Evolutionary conservation across 2,329 filamentous ascomycete species (phyloP).

Genomic region (Penicillium expansum): DNA sequence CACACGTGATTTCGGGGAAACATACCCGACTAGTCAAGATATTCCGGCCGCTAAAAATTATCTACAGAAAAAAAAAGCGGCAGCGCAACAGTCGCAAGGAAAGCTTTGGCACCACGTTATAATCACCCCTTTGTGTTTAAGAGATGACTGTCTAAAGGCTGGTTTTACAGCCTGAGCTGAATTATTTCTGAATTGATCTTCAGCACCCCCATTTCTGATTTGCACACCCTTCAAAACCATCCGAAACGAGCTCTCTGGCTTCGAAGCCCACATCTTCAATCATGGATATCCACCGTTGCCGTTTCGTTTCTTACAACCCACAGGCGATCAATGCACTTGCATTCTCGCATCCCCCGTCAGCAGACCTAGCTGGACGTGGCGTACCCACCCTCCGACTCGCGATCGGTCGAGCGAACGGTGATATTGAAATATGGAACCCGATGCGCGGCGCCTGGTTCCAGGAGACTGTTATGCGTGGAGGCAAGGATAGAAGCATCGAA

Average conservation of each 20-base stretch:
- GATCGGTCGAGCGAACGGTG: slow-evolving; percentile 87
- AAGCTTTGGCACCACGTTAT: slow-evolving; percentile 20
- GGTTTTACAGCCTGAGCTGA: slow-evolving; percentile 14
- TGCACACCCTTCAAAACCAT: slow-evolving; percentile 5
- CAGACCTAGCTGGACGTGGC: slow-evolving; percentile 46
- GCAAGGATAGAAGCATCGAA: slow-evolving; percentile 82
- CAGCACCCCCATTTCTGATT: slow-evolving; percentile 12
- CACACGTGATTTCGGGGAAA: slow-evolving; percentile 6
- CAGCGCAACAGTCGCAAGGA: slow-evolving; percentile 18
- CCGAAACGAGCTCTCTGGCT: slow-evolving; percentile 18
- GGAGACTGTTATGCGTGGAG: slow-evolving; percentile 79
- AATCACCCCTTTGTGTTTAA: slow-evolving; percentile 5
- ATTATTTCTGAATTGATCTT: slow-evolving; percentile 18
- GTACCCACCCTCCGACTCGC: slow-evolving; percentile 71
- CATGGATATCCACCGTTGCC: slow-evolving; percentile 97
- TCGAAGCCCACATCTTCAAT: slow-evolving; percentile 17
- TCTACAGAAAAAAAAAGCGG: slow-evolving; percentile 30
- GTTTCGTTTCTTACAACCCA: slow-evolving; percentile 89
- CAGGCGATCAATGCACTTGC: slow-evolving; percentile 92
- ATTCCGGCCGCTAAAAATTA: slow-evolving; percentile 32
- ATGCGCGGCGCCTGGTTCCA: slow-evolving; percentile 80
- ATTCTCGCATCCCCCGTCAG: slow-evolving; percentile 72
- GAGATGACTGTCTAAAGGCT: slow-evolving; percentile 26
- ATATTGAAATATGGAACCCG: slow-evolving; percentile 98
- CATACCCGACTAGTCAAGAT: slow-evolving; percentile 20